phyloP scores from a whole-genome alignment of 225 moss, liverwort and hornwort species.

The Neckera pumila region DNA sequence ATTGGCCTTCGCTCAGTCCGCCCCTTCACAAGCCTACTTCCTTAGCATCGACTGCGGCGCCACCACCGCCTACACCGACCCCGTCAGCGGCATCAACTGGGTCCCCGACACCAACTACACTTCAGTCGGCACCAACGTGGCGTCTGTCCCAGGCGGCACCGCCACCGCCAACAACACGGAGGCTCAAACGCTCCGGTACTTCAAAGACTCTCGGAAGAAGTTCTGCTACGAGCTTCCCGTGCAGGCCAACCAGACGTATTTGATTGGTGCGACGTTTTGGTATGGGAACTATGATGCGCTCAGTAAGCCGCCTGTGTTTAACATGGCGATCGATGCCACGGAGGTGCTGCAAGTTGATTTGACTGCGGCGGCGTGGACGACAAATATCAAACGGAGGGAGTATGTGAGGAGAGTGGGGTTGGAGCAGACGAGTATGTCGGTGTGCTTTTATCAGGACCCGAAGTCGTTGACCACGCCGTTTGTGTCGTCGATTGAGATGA shows the following conservation, averaged over 20 bases:
- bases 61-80: constrained; percentile 8
- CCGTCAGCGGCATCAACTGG: constrained; percentile 13
- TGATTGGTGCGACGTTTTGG: constrained; percentile 10
- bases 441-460: constrained; percentile 3
- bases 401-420: neutral
- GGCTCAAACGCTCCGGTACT: constrained; percentile 33
- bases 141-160: neutral
- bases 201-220: neutral
- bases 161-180: neutral
- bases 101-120: constrained; percentile 8
- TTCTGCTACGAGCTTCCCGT: constrained; percentile 16
- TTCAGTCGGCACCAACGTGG: neutral
- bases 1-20: neutral
- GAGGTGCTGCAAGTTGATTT: rapidly evolving
- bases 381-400: neutral
- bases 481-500: constrained; percentile 11
- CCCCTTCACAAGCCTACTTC: constrained; percentile 5
- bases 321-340: constrained; percentile 15
- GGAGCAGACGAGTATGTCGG: neutral
- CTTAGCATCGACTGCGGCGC: constrained; percentile 72
- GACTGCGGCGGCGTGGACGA: neutral
- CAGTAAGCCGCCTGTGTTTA: neutral
- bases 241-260: constrained; percentile 2
- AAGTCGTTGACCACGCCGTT: neutral
- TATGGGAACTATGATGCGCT: constrained; percentile 20